Evolutionary conservation across 2,329 filamentous ascomycete genomes (phyloP).

Genomic region (Tolypocladium pustulatum): DNA sequence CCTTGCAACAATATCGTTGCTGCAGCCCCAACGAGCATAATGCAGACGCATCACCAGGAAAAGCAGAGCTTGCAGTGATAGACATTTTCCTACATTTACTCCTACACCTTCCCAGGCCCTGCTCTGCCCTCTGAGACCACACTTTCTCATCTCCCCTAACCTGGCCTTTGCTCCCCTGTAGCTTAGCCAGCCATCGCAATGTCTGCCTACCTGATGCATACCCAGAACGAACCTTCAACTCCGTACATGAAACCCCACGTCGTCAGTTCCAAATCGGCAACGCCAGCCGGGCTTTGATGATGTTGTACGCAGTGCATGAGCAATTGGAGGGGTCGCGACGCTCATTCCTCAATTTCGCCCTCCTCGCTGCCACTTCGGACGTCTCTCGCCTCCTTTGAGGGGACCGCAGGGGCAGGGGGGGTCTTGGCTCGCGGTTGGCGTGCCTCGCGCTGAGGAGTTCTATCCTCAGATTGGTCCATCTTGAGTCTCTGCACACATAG

Average conservation of each 20-base stretch:
- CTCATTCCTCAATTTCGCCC: constrained; percentile 79
- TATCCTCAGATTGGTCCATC: constrained; percentile 50
- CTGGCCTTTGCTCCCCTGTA: background rate
- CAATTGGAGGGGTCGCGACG: background rate
- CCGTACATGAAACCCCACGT: background rate
- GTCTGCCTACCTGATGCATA: background rate
- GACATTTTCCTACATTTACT: background rate
- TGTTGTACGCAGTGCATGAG: background rate
- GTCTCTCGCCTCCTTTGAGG: constrained; percentile 28
- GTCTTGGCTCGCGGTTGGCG: constrained; percentile 39
- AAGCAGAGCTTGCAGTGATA: background rate
- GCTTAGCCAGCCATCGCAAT: background rate
- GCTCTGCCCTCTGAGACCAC: background rate
- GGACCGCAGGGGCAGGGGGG: constrained; percentile 35
- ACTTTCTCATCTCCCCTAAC: background rate
- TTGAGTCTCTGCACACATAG: constrained; percentile 40
- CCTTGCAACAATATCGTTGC: background rate
- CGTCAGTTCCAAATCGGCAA: background rate
- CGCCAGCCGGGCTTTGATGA: background rate
- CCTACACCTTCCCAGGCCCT: background rate
- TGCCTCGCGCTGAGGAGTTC: constrained; percentile 46
- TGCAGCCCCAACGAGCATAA: background rate
- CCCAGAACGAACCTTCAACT: background rate
- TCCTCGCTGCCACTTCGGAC: constrained; percentile 77
- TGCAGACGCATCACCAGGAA: background rate